Percentiles rank a stretch among this genome's conserved stretches.
Conservation (phyloP, 2,329 filamentous ascomycete genomes). For the Sarocladium strictum region DNA sequence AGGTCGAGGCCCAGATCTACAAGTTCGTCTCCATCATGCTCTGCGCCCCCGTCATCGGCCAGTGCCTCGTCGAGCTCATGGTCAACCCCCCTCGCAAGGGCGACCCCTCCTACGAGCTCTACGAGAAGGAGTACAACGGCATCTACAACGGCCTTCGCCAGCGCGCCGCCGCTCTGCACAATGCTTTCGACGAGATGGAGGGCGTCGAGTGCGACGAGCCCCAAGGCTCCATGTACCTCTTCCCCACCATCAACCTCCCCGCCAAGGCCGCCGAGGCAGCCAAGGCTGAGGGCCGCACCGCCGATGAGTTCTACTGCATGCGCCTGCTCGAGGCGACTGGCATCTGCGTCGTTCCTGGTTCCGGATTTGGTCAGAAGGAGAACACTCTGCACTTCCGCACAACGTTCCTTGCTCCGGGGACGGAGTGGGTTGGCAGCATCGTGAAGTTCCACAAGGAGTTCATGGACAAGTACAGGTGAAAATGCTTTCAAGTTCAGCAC, state of each 20-base stretch:
- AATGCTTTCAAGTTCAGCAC: too few relatives aligned
- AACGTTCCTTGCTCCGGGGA: constrained; percentile 93
- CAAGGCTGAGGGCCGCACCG: constrained; percentile 60
- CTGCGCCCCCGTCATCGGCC: constrained; percentile 89
- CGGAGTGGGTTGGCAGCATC: constrained; percentile 85
- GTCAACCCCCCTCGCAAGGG: constrained; percentile 86
- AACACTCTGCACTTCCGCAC: constrained; percentile 91
- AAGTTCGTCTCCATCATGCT: constrained; percentile 98
- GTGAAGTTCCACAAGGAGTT: constrained; percentile 89
- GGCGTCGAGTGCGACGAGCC: constrained; percentile 86
- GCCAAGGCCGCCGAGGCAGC: constrained; percentile 72
- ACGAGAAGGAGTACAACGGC: constrained; percentile 75
- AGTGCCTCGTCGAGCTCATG: constrained; percentile 97
- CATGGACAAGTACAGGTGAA: constrained; percentile 68
- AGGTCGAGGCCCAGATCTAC: constrained; percentile 91
- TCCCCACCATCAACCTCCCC: constrained; percentile 84
- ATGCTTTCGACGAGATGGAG: constrained; percentile 91
- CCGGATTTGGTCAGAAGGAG: constrained; percentile 90
- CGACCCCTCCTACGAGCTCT: constrained; percentile 77
- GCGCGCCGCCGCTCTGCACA: constrained; percentile 78
- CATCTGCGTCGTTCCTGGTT: constrained; percentile 87
- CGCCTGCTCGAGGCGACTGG: constrained; percentile 87
- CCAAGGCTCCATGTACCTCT: constrained; percentile 97
- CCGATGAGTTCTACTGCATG: constrained; percentile 95
- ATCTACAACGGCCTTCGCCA: constrained; percentile 75